A percentile compares a stretch with the other conserved stretches of the same genome.
Conservation (phyloP, 2,329 filamentous ascomycete species). For the Cryphonectria radicalis region DNA sequence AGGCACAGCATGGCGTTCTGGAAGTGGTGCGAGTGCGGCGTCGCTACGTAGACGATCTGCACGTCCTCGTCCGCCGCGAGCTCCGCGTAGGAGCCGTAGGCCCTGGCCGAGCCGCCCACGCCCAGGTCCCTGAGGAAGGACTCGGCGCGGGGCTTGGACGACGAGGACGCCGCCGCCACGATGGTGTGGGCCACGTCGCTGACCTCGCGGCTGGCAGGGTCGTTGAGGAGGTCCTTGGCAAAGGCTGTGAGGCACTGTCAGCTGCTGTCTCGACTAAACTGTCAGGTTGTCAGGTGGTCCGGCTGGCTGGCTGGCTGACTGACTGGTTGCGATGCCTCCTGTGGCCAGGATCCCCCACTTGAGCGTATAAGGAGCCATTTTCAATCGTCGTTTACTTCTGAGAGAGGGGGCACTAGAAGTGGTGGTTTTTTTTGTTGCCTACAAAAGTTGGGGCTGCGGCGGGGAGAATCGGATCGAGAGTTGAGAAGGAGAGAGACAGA, state of each 20-base stretch:
- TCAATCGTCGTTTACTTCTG: not conserved
- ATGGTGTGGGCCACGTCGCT: slow-evolving; percentile 77
- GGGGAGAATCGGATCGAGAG: not conserved
- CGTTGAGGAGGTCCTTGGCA: slow-evolving; percentile 76
- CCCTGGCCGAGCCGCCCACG: slow-evolving; percentile 68
- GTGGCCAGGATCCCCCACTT: slow-evolving; percentile 67
- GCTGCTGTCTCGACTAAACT: not conserved
- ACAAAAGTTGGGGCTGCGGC: not conserved
- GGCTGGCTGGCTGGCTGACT: slow-evolving; percentile 10
- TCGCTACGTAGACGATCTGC: slow-evolving; percentile 87
- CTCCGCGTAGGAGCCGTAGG: slow-evolving; percentile 82
- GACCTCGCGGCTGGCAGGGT: slow-evolving; percentile 71
- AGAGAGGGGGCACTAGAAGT: not conserved
- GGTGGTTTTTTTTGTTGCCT: not conserved
- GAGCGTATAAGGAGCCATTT: slow-evolving; percentile 54
- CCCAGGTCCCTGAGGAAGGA: slow-evolving; percentile 74
- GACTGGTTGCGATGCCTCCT: slow-evolving; percentile 54
- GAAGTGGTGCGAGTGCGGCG: slow-evolving; percentile 91
- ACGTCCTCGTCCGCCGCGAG: slow-evolving; percentile 78
- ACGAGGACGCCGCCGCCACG: slow-evolving; percentile 79
- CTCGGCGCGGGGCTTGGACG: slow-evolving; percentile 68
- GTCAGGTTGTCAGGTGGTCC: no score
- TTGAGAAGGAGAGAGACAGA: not conserved
- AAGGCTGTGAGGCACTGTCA: slow-evolving; percentile 53
- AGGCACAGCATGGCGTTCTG: slow-evolving; percentile 87